Percentiles rank a stretch among this genome's conserved stretches.
These are phyloP conservation scores for Arthroderma sp. DNA, from an alignment of 2,329 filamentous ascomycete genomes.

Conservation along the genomic window DNA sequence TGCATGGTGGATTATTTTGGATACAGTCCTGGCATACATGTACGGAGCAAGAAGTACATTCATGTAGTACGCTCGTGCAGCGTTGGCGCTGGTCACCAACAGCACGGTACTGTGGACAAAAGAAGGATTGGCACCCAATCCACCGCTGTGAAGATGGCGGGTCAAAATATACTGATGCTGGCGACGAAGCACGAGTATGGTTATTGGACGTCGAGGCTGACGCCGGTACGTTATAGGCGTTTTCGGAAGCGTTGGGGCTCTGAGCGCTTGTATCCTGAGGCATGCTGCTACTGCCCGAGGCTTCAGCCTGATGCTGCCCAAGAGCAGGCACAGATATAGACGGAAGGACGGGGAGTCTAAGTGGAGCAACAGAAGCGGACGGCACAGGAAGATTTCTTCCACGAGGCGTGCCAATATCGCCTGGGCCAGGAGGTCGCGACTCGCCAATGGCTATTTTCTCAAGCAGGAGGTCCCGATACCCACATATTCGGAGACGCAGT, in stretches of 20 bases:
- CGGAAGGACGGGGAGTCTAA: neutral
- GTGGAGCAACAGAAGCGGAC: neutral
- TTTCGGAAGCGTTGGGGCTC: constrained; percentile 7
- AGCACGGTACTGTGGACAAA: constrained; percentile 31
- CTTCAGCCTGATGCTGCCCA: neutral
- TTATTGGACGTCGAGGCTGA: constrained; percentile 27
- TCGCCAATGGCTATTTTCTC: constrained; percentile 34
- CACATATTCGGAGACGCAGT: constrained; percentile 43
- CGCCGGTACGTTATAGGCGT: constrained; percentile 22
- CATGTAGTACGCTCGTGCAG: constrained; percentile 30
- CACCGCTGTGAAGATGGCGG: constrained; percentile 26
- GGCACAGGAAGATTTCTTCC: constrained; percentile 16
- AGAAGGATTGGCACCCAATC: constrained; percentile 37
- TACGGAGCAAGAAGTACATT: constrained; percentile 34
- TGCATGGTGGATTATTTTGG: constrained; percentile 27
- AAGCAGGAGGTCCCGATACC: constrained; percentile 40
- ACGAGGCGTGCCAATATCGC: constrained; percentile 2
- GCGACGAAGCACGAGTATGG: constrained; percentile 28
- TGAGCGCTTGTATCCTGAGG: neutral
- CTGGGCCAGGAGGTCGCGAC: neutral
- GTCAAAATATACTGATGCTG: constrained; percentile 25
- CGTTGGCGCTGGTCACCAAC: constrained; percentile 33
- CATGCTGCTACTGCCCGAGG: neutral
- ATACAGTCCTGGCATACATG: constrained; percentile 35
- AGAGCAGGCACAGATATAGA: neutral